A percentile compares a stretch with the other conserved stretches of the same genome.
phyloP scores from a whole-genome alignment of 1,284 basidiomycete species.

The Marasmius tenuissimus region DNA sequence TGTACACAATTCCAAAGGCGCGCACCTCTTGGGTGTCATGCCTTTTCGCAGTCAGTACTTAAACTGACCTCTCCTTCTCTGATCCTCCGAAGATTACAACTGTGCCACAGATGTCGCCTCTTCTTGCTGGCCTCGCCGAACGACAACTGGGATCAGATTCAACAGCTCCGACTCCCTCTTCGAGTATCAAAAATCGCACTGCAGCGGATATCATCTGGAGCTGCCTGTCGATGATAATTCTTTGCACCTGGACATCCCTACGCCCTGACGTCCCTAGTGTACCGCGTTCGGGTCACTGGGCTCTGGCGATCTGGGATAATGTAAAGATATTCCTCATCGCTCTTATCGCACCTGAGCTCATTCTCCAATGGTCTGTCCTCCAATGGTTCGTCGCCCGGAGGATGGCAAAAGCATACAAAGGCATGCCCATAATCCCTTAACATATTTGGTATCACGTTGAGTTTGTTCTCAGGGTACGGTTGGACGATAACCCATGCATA shows the following conservation, averaged over 20 bases:
- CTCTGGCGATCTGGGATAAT: slow-evolving; percentile 3
- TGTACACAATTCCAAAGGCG: too few relatives aligned
- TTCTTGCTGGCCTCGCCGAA: too few relatives aligned
- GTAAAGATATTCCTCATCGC: slow-evolving; percentile 19
- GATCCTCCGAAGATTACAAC: too few relatives aligned
- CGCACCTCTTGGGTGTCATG: too few relatives aligned
- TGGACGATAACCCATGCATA: slow-evolving; percentile 24
- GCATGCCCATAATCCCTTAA: background rate
- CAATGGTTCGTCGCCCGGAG: slow-evolving; percentile 24
- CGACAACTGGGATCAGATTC: too few relatives aligned
- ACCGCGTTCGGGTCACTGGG: background rate
- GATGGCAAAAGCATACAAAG: slow-evolving; percentile 11
- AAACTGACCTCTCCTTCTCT: too few relatives aligned
- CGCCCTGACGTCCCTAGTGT: slow-evolving; percentile 31
- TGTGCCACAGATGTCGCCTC: too few relatives aligned
- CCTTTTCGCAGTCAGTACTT: too few relatives aligned
- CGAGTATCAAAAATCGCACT: too few relatives aligned
- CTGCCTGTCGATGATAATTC: slow-evolving; percentile 28
- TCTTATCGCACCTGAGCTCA: slow-evolving; percentile 24
- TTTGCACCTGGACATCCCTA: slow-evolving; percentile 32
- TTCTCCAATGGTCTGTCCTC: slow-evolving; percentile 24
- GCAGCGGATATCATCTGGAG: slow-evolving; percentile 23
- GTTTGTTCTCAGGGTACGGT: slow-evolving; percentile 2
- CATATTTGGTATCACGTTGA: background rate
- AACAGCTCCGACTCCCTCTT: too few relatives aligned